Base-by-base conservation (phyloP, 108 stramenopile species). In the Skeletonema marinoi region DNA sequence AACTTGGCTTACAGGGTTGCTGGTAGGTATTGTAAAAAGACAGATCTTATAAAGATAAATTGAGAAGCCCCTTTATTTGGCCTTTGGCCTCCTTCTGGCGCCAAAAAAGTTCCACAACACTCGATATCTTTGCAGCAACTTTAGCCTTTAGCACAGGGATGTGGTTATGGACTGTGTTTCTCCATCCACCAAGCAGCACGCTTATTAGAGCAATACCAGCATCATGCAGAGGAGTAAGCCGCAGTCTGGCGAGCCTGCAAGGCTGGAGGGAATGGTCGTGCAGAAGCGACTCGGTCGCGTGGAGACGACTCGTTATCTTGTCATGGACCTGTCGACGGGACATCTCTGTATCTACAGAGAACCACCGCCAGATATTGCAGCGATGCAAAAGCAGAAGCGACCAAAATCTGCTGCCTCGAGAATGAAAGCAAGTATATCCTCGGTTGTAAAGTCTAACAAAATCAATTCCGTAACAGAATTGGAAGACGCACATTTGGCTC, bases 301-400 rank as follows among this genome's bases (percentile, higher is more conserved):
- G 11, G 77, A 78, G 54, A 63, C 39, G 29, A 64, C 77, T 19
- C 70, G 77, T 61, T 78, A 78, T 44, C 77, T 78, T 17, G 77
- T 71, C 25, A 71, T 78, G 4, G 69, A 71, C 56, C 46, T 78
- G n/a, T 38, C 32, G 6, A 13, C 33, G 17, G 77, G 77, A 32
- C 66, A 54, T 6, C 59, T 78, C n/a, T 70, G 56, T 5, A 14
- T 78, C 17, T 78, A 78, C 64, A 78, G 64, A 65, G 61, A 48
- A 8, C 77, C 77, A 19, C 77, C 77, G 13, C 70, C 77, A 17
- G 46, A 29, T 29, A 36, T 33, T 64, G 64, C 36, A 44, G 14
- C 54, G n/a, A 10, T 10, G 36, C 60, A 25, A 29, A 44, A 16
- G 21, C 60, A 12, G n/a, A 44, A 71, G 59, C 21, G 9, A 13